These are phyloP conservation scores for Wallacemonas rigidus DNA, from an alignment of 208 protist genomes.

Conservation along the genomic window DNA sequence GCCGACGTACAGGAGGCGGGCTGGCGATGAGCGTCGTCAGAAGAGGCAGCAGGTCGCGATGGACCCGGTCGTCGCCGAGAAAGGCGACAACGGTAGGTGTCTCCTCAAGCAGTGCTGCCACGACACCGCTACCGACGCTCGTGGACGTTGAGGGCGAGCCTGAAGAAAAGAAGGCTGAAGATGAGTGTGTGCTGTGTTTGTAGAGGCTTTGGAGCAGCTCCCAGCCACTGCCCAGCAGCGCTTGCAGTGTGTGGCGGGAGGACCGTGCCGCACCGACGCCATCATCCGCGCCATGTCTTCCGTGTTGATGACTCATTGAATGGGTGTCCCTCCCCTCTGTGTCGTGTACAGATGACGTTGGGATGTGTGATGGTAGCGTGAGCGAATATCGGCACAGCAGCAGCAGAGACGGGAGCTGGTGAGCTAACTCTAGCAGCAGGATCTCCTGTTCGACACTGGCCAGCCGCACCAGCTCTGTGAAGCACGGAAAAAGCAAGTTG, in stretches of 20 bases:
- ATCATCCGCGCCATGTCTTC: neutral
- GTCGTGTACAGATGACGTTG: neutral
- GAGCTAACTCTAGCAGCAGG: conserved; percentile 63
- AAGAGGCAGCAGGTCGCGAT: conserved; percentile 71
- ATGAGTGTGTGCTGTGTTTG: conserved; percentile 23
- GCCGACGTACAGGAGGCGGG: conserved; percentile 43
- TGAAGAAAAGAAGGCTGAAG: too few relatives aligned
- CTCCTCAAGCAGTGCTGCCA: conserved; percentile 36
- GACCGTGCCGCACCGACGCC: neutral
- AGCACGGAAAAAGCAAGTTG: conserved; percentile 57
- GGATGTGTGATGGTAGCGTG: conserved; percentile 31
- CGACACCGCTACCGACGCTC: conserved; percentile 29
- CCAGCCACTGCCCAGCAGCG: conserved; percentile 66
- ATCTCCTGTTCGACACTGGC: conserved; percentile 15
- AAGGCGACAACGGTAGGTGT: conserved; percentile 49
- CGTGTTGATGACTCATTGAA: neutral
- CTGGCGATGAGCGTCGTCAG: conserved; percentile 61
- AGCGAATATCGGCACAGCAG: conserved; percentile 34
- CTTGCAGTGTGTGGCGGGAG: conserved; percentile 34
- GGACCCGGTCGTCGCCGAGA: conserved; percentile 60
- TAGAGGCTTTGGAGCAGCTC: conserved; percentile 55
- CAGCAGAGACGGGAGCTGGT: conserved; percentile 63
- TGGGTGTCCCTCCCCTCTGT: neutral
- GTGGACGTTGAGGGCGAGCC: neutral
- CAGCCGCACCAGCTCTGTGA: conserved; percentile 32